These are phyloP conservation scores for Dichotomocladium elegans DNA, from an alignment of 371 early-diverging fungal genomes.

Conservation along the genomic window DNA sequence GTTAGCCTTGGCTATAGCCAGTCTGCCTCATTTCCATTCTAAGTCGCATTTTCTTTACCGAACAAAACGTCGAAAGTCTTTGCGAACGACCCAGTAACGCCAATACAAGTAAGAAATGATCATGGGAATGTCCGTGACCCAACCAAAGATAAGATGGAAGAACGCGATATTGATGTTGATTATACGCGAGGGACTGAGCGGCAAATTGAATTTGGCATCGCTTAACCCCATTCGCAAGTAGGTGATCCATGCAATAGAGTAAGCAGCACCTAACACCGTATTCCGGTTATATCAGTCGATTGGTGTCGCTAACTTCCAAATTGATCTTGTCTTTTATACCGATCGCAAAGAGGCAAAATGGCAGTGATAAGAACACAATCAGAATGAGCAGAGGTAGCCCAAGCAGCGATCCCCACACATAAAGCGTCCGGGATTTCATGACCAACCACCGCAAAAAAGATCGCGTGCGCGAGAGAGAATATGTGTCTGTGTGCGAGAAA, in stretches of 20 bases:
- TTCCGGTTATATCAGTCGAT: background rate
- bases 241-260: constrained; percentile 48
- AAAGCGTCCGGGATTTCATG: constrained; percentile 29
- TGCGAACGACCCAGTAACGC: constrained; percentile 34
- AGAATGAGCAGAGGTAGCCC: constrained; percentile 32
- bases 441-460: no score
- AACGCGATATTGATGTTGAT: constrained; percentile 36
- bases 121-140: constrained; percentile 31
- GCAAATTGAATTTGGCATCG: constrained; percentile 35
- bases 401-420: constrained; percentile 40
- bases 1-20: no score
- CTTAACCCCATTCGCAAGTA: constrained; percentile 36
- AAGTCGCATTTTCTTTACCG: no score
- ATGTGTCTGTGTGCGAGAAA: no score
- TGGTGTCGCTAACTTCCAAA: background rate
- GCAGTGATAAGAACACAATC: constrained; percentile 29
- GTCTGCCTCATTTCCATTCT: no score
- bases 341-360: constrained; percentile 25
- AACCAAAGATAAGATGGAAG: constrained; percentile 18
- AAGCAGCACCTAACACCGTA: constrained; percentile 31
- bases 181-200: constrained; percentile 37
- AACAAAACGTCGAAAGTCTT: constrained; percentile 30
- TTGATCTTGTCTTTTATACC: constrained; percentile 15
- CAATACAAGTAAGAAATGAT: constrained; percentile 34
- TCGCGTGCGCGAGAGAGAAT: no score